Base-by-base conservation (phyloP, 768 basidiomycete species). In the Trametes cubensis region DNA sequence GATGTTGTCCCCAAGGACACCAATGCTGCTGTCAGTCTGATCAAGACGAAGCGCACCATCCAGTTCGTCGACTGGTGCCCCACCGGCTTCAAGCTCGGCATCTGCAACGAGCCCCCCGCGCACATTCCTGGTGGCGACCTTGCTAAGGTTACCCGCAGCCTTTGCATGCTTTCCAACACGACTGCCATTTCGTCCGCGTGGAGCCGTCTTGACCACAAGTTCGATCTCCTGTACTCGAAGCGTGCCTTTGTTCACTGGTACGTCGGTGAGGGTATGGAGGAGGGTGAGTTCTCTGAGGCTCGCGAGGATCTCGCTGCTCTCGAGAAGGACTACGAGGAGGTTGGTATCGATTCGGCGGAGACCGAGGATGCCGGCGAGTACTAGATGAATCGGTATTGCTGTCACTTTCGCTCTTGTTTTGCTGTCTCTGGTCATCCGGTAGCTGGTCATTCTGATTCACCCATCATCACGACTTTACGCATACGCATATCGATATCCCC, bases 301-400 rank as follows among this genome's bases (percentile, higher is more conserved):
- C 90, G 96, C 62, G 97, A 99, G 79, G 96, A 99, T 75, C 88
- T 99, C 60, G 97, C 96, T n/a, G 96, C 96, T n/a, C 87, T 99
- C 58, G 96, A 98, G 83, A 97, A 94, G 77, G 94, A 94, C 67
- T 95, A 94, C 70, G 92, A 94, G 74, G 93, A 97, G 74, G 94
- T 88, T 67, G 84, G 86, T 55, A 79, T 76, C 53, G 76, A 77
- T 66, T 81, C 81, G 44, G 82, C 80, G 4, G 81, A 82, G 42
- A 78, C 64, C 18, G 81, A 85, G 72, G 84, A 83, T 62, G 77
- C 67, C 49, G 80, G 77, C 62, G 80, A 82, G 70, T 82, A 82
- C 71, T 82, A 75, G 67, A 61, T 45, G 58, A 17, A 55, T 70
- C 64, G 57, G 58, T 66, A 55, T 51, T 62, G 57, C 45, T 64